phyloP scores from a whole-genome alignment of 163 green algal species.

The Chlamydomonas reinhardtii region DNA sequence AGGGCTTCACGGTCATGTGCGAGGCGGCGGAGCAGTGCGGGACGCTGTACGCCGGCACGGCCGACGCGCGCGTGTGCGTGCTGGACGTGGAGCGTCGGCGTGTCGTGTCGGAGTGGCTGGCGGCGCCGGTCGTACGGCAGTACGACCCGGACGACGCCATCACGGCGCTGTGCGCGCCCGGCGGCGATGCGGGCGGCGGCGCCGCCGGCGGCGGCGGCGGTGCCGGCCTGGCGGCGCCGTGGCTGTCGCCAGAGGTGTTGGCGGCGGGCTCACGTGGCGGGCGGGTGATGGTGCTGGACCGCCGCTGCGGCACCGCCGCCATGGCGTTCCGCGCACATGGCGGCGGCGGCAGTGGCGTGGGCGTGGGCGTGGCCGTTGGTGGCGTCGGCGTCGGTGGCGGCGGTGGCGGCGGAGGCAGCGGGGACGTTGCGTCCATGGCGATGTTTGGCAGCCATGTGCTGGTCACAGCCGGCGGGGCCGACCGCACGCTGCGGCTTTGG shows the following conservation, averaged over 20 bases:
- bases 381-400: too few species aligned
- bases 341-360: too few species aligned
- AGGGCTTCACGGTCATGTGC: constrained; percentile 25
- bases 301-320: constrained; percentile 23
- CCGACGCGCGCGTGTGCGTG: constrained; percentile 14
- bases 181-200: neutral
- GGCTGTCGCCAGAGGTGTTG: constrained; percentile 16
- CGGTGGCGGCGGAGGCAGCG: too few species aligned
- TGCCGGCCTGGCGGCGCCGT: neutral
- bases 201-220: neutral
- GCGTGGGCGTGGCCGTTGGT: too few species aligned
- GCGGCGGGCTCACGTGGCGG: constrained; percentile 19
- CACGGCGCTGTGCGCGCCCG: neutral
- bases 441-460: constrained; percentile 3
- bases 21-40: constrained; percentile 6
- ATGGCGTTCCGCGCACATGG: neutral
- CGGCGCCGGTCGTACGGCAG: constrained; percentile 6
- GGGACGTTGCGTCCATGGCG: constrained; percentile 23
- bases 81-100: constrained; percentile 14
- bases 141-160: constrained; percentile 22
- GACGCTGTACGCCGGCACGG: constrained; percentile 28
- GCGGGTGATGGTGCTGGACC: constrained; percentile 24
- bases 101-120: constrained; percentile 33
- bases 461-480: neutral
- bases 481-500: constrained; percentile 7